Evolutionary conservation across 352 stramenopile genomes (phyloP).

Genomic region (Globisporangium ultimum): DNA sequence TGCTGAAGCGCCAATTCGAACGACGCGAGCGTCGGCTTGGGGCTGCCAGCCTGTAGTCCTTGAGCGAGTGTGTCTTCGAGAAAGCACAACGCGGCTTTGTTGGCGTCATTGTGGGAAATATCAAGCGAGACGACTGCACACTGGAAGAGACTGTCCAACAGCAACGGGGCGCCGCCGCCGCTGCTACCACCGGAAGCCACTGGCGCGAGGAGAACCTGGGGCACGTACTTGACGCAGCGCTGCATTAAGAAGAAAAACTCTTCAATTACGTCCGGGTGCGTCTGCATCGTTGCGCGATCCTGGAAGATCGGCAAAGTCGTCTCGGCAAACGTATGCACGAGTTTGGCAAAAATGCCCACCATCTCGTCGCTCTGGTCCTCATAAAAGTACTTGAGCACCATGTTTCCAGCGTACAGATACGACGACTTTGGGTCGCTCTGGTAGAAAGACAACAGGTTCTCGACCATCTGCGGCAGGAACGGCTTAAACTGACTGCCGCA

Average conservation of each 20-base stretch:
- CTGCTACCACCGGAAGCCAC: constrained; percentile 22
- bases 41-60: constrained; percentile 16
- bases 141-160: constrained; percentile 72
- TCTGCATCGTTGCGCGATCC: constrained; percentile 44
- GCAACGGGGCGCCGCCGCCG: constrained; percentile 28
- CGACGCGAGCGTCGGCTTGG: constrained; percentile 9
- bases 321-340: constrained; percentile 63
- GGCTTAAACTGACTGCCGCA: constrained; percentile 58
- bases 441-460: constrained; percentile 79
- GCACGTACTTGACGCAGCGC: constrained; percentile 83
- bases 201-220: constrained; percentile 56
- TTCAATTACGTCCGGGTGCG: constrained; percentile 92
- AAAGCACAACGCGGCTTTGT: constrained; percentile 93
- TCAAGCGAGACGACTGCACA: constrained; percentile 85
- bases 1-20: constrained; percentile 24
- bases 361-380: constrained; percentile 27
- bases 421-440: constrained; percentile 77
- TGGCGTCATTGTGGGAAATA: constrained; percentile 92
- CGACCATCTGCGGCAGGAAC: constrained; percentile 67
- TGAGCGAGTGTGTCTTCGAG: constrained; percentile 62
- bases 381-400: constrained; percentile 80
- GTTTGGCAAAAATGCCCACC: constrained; percentile 42
- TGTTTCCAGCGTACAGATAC: constrained; percentile 80
- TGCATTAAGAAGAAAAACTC: constrained; percentile 96
- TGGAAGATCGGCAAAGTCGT: constrained; percentile 87